These are phyloP conservation scores for Elsinoe fawcettii DNA, from an alignment of 2,329 filamentous ascomycete genomes.

Conservation along the genomic window DNA sequence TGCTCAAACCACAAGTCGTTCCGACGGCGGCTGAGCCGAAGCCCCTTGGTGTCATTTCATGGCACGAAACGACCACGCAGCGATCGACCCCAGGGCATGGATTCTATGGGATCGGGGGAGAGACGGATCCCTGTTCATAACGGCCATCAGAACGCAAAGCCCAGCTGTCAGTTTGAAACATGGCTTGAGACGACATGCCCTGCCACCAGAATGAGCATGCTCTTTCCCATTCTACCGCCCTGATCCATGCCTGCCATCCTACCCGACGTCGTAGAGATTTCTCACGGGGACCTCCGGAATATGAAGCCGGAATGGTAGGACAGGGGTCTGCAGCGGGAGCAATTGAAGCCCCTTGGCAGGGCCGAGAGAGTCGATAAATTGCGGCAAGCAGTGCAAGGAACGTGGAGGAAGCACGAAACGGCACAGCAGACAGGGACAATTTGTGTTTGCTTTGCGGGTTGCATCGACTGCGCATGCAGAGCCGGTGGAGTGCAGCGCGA, in stretches of 20 bases:
- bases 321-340: slow-evolving; percentile 4
- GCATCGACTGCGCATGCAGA: not conserved
- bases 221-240: too few relatives aligned
- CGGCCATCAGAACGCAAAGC: not conserved
- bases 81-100: not conserved
- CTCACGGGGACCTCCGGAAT: not conserved
- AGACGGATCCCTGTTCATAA: slow-evolving; percentile 9
- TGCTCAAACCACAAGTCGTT: not conserved
- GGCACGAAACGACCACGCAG: not conserved
- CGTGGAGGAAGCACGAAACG: not conserved
- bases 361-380: not conserved
- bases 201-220: too few relatives aligned
- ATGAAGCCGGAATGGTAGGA: not conserved
- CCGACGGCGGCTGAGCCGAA: not conserved
- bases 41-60: not conserved
- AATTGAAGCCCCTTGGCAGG: not conserved
- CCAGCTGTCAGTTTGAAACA: slow-evolving; percentile 12
- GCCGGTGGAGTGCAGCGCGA: slow-evolving; percentile 5
- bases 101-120: not conserved
- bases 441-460: not conserved
- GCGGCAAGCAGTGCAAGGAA: not conserved
- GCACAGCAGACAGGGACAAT: not conserved
- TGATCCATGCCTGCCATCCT: not conserved
- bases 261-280: not conserved
- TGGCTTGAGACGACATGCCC: not conserved